A percentile compares a stretch with the other conserved stretches of the same genome.
phyloP scores from a whole-genome alignment of 2,329 filamentous ascomycete species.

The Seiridium cupressi region DNA sequence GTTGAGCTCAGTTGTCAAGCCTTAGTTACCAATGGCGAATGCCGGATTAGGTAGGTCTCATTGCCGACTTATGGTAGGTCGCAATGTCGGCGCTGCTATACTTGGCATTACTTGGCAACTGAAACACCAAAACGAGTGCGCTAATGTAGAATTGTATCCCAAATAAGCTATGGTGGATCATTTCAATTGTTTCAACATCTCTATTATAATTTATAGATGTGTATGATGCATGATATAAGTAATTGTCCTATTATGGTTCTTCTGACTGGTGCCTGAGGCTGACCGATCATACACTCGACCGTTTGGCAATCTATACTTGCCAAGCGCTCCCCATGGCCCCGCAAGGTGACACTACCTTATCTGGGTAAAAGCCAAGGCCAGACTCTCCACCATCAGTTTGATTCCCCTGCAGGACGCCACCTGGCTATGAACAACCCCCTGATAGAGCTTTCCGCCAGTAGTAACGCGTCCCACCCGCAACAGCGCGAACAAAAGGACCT shows the following conservation, averaged over 20 bases:
- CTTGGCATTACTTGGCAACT: conserved; percentile 7
- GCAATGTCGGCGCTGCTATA: conserved; percentile 1
- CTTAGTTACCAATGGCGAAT: conserved; percentile 1
- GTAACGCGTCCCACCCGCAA: not conserved
- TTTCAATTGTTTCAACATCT: not conserved
- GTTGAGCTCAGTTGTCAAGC: not conserved
- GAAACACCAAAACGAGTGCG: not conserved
- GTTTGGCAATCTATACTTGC: not conserved
- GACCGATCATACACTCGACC: not conserved
- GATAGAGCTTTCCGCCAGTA: not conserved
- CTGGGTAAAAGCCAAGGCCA: conserved; percentile 4
- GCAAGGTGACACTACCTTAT: not conserved
- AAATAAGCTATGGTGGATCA: not conserved
- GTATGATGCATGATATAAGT: too few species aligned
- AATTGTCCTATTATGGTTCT: too few species aligned
- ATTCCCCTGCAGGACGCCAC: conserved; percentile 1
- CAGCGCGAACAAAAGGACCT: not conserved
- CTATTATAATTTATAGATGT: too few species aligned
- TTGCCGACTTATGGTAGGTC: not conserved
- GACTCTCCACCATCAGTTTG: not conserved
- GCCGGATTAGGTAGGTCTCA: conserved; percentile 3
- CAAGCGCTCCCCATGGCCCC: not conserved
- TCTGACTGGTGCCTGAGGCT: not conserved
- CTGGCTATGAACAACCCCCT: not conserved
- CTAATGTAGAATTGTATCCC: not conserved